Conservation (phyloP, 305 asterid species). For the Rubia peregrina region DNA sequence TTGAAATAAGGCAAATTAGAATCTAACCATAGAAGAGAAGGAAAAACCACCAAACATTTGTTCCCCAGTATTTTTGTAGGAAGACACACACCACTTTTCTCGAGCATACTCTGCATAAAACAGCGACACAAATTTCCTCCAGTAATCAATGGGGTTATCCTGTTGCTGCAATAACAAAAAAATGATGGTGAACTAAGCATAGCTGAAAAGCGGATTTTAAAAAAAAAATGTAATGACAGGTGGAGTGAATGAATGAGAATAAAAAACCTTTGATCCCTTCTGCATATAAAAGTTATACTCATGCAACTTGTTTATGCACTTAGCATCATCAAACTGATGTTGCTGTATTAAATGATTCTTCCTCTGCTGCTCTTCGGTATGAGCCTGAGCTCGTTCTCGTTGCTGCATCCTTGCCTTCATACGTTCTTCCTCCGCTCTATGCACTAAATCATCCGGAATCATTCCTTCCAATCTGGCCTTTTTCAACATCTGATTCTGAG, state of each 20-base stretch:
- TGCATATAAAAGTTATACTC: constrained; percentile 38
- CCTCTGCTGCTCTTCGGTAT: constrained; percentile 20
- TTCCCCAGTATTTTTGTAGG: constrained; percentile 25
- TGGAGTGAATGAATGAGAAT: background rate
- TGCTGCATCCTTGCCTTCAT: constrained; percentile 21
- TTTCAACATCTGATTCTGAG: background rate
- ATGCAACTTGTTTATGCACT: constrained; percentile 30
- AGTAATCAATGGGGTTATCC: constrained; percentile 42
- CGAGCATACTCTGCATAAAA: constrained; percentile 50
- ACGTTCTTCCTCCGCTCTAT: background rate
- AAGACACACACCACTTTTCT: constrained; percentile 64
- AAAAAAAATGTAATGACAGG: too few relatives aligned
- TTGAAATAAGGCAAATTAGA: background rate
- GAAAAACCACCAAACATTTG: constrained; percentile 34
- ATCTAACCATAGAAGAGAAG: constrained; percentile 40
- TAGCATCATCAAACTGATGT: constrained; percentile 32
- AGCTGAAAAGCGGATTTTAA: background rate
- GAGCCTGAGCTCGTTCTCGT: constrained; percentile 17
- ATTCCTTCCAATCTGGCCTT: background rate
- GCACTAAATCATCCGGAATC: background rate
- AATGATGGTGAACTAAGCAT: background rate
- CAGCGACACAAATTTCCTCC: constrained; percentile 53
- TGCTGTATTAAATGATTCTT: constrained; percentile 26
- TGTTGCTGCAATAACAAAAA: constrained; percentile 9
- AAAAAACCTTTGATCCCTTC: constrained; percentile 43